These are phyloP conservation scores for Beauveria rudraprayagi DNA, from an alignment of 2,329 filamentous ascomycete species.

Conservation along the genomic window DNA sequence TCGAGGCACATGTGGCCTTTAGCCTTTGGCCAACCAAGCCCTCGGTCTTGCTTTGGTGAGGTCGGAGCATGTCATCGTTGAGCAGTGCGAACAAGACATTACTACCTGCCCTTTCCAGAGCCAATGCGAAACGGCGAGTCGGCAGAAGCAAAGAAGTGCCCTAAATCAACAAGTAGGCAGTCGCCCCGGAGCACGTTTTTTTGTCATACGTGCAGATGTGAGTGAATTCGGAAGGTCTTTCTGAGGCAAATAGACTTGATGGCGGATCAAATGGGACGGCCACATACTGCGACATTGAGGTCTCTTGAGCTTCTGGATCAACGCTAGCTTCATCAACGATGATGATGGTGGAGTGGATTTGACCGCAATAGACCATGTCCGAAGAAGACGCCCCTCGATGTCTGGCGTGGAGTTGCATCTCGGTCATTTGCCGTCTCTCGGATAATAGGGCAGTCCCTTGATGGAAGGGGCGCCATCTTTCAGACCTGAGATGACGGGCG, in stretches of 20 bases:
- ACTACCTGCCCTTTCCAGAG: constrained; percentile 3
- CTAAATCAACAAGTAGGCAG: background rate
- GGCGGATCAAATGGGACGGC: background rate
- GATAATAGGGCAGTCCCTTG: background rate
- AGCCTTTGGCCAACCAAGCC: background rate
- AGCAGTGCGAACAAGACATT: background rate
- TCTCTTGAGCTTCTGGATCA: background rate
- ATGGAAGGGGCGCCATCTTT: background rate
- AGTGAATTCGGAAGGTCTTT: constrained; percentile 3
- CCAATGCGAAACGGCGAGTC: background rate
- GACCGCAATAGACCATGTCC: background rate
- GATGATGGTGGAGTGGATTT: background rate
- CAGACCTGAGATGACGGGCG: background rate
- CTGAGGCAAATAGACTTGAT: background rate
- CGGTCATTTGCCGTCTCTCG: background rate
- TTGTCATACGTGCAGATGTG: background rate
- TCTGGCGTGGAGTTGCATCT: background rate
- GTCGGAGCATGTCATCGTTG: background rate
- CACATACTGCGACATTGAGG: background rate
- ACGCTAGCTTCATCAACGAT: background rate
- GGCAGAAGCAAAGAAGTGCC: background rate
- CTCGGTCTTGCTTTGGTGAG: background rate
- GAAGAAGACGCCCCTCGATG: background rate
- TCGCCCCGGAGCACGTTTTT: background rate
- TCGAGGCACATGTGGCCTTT: too few relatives aligned